Percentiles rank a stretch among this genome's conserved stretches.
These are phyloP conservation scores for Pythium rhizo-oryzae DNA, from an alignment of 352 stramenopile genomes.

Conservation along the genomic window DNA sequence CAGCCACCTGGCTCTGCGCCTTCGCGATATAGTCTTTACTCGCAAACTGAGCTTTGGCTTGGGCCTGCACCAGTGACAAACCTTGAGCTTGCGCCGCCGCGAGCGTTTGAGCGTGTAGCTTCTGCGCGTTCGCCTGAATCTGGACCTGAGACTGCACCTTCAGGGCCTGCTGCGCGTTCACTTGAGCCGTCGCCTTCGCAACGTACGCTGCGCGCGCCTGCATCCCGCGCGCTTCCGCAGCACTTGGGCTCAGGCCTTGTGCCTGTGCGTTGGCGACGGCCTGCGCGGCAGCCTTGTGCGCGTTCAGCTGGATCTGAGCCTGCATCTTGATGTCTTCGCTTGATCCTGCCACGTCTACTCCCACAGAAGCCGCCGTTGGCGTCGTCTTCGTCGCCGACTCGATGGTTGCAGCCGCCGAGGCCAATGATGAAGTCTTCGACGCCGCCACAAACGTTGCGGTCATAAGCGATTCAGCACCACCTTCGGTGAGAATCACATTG, in stretches of 20 bases:
- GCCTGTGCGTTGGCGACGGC: slow-evolving; percentile 76
- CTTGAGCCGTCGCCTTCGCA: slow-evolving; percentile 84
- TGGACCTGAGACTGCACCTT: slow-evolving; percentile 89
- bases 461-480: slow-evolving; percentile 91
- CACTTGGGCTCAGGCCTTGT: slow-evolving; percentile 71
- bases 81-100: slow-evolving; percentile 84
- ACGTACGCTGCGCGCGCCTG: slow-evolving; percentile 86
- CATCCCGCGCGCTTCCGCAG: slow-evolving; percentile 76
- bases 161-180: slow-evolving; percentile 79
- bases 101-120: slow-evolving; percentile 84
- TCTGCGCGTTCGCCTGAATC: slow-evolving; percentile 90
- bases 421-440: slow-evolving; percentile 52
- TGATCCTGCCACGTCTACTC: slow-evolving; percentile 8
- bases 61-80: slow-evolving; percentile 82
- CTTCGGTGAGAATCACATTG: slow-evolving; percentile 85
- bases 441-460: slow-evolving; percentile 91
- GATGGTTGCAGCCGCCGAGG: slow-evolving; percentile 21
- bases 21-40: slow-evolving; percentile 92
- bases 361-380: not conserved
- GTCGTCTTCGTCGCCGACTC: slow-evolving; percentile 33
- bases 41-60: slow-evolving; percentile 85
- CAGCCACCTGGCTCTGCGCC: slow-evolving; percentile 81
- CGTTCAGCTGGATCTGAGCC: slow-evolving; percentile 84
- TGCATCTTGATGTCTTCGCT: slow-evolving; percentile 83
- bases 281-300: slow-evolving; percentile 81